phyloP scores from a whole-genome alignment of 441 rosid genomes.

The Oxalis stricta region DNA sequence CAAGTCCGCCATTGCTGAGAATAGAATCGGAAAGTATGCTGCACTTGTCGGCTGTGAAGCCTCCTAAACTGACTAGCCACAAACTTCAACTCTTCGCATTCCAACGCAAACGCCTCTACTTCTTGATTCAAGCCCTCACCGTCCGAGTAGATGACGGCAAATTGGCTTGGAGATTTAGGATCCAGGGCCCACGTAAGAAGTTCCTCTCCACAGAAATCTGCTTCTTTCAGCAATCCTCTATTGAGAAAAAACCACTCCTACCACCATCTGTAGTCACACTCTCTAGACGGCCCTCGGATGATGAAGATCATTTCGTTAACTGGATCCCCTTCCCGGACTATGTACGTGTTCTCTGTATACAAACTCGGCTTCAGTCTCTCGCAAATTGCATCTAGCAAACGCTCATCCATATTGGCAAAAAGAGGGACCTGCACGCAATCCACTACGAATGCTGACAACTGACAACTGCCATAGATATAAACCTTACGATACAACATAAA shows the following conservation, averaged over 20 bases:
- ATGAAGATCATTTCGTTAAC: constrained; percentile 88
- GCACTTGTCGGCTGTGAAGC: constrained; percentile 81
- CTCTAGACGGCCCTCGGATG: constrained; percentile 71
- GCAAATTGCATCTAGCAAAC: constrained; percentile 77
- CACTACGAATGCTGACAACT: not conserved
- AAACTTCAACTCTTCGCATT: constrained; percentile 78
- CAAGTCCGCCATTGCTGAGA: constrained; percentile 96
- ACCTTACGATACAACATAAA: not conserved
- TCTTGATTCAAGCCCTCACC: constrained; percentile 57
- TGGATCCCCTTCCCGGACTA: constrained; percentile 93
- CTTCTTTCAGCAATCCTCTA: constrained; percentile 62
- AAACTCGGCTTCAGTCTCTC: constrained; percentile 84
- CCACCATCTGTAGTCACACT: constrained; percentile 95
- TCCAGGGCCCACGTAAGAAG: constrained; percentile 72
- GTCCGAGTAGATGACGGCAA: constrained; percentile 59
- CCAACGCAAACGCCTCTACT: constrained; percentile 84
- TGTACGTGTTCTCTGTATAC: constrained; percentile 61
- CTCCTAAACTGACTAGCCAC: constrained; percentile 87
- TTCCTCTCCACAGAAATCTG: constrained; percentile 77
- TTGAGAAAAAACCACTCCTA: constrained; percentile 87
- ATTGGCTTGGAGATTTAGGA: constrained; percentile 44
- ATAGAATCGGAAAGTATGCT: constrained; percentile 83
- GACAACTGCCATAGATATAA: not conserved
- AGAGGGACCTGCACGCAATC: constrained; percentile 59
- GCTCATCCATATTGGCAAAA: constrained; percentile 91